Evolutionary conservation across 495 filamentous ascomycete species (phyloP).

Genomic region (Aspergillus heteromorphus): DNA sequence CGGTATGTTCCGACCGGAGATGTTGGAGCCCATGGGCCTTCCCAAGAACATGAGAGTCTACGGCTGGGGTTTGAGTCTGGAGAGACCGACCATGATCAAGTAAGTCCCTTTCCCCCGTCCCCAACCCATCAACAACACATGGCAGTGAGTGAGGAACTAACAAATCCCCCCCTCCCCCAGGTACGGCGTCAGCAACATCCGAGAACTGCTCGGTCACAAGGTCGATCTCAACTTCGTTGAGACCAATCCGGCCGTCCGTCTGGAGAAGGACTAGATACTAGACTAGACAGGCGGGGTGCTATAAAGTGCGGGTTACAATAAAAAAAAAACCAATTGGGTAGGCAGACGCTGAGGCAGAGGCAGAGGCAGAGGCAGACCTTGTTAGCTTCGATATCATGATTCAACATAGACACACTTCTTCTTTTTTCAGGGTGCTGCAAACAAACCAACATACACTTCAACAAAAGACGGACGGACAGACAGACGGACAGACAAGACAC

Average conservation of each 20-base stretch:
- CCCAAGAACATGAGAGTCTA: slow-evolving; percentile 84
- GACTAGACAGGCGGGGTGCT: not conserved
- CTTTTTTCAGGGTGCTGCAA: not conserved
- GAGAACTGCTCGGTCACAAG: slow-evolving; percentile 80
- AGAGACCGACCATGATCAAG: slow-evolving; percentile 98
- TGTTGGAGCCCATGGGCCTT: slow-evolving; percentile 86
- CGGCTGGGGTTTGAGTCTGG: slow-evolving; percentile 85
- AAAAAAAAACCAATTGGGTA: slow-evolving; percentile 13
- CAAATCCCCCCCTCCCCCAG: slow-evolving; percentile 19
- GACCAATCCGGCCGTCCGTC: slow-evolving; percentile 72
- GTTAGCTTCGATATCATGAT: slow-evolving; percentile 6
- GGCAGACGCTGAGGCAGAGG: not conserved
- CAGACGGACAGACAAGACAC: slow-evolving; percentile 1
- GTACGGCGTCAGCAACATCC: slow-evolving; percentile 77
- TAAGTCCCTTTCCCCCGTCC: slow-evolving; percentile 28
- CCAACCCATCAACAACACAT: not conserved
- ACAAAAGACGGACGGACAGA: too few species aligned
- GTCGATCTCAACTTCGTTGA: slow-evolving; percentile 78
- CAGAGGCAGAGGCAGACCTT: too few species aligned
- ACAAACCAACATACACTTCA: slow-evolving; percentile 11
- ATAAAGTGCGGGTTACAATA: slow-evolving; percentile 6
- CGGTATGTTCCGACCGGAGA: slow-evolving; percentile 97
- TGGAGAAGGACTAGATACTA: slow-evolving; percentile 63
- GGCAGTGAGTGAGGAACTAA: not conserved
- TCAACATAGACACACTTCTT: slow-evolving; percentile 7